These are phyloP conservation scores for Suillus hirtellus DNA, from an alignment of 768 basidiomycete genomes.

Conservation along the genomic window DNA sequence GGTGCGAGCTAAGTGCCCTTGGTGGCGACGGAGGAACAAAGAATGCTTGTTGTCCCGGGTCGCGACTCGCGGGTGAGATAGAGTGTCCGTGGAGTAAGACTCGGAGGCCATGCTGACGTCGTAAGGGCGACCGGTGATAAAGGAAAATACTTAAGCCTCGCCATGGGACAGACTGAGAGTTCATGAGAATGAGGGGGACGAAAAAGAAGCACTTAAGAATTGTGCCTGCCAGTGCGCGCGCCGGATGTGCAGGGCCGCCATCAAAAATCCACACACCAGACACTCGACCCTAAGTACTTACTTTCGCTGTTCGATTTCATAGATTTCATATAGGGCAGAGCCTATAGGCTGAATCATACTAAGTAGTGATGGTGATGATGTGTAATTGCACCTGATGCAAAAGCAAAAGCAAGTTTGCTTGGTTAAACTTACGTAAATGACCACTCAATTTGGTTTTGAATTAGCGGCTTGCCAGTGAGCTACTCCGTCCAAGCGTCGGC, in stretches of 20 bases:
- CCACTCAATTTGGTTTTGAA: neutral
- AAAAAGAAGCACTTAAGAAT: neutral
- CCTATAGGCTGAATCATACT: neutral
- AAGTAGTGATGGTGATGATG: neutral
- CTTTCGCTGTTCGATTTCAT: neutral
- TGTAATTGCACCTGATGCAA: neutral
- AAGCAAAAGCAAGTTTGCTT: neutral
- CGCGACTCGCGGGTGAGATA: neutral
- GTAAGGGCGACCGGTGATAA: neutral
- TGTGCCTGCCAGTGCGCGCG: neutral
- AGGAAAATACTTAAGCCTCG: constrained; percentile 2
- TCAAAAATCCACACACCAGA: neutral
- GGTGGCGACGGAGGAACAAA: neutral
- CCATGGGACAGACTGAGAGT: neutral
- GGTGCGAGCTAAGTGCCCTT: neutral
- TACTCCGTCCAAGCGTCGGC: neutral
- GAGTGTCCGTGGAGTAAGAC: neutral
- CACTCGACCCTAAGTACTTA: neutral
- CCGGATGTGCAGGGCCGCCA: neutral
- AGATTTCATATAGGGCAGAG: neutral
- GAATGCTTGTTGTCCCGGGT: too few species aligned
- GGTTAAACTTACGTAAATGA: neutral
- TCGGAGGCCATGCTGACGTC: neutral
- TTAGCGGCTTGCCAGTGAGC: neutral
- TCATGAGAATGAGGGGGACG: neutral